Evolutionary conservation across 768 basidiomycete genomes (phyloP).

Genomic region (Boletus tomentosulus): DNA sequence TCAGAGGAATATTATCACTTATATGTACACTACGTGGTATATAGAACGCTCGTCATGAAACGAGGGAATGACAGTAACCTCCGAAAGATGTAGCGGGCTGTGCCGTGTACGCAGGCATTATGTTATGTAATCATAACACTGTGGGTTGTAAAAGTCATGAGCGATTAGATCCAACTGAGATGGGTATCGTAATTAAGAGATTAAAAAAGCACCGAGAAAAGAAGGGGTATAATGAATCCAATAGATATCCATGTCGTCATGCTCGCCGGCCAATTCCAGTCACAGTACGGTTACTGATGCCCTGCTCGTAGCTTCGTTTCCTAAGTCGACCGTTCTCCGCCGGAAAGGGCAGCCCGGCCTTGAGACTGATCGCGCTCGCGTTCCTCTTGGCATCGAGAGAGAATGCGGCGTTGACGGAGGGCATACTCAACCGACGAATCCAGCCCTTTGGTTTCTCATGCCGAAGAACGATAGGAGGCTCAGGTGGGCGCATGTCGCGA

Average conservation of each 20-base stretch:
- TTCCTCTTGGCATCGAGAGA: slow-evolving; percentile 55
- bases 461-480: slow-evolving; percentile 42
- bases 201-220: neutral
- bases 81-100: no score
- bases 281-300: slow-evolving; percentile 47
- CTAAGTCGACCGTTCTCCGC: slow-evolving; percentile 49
- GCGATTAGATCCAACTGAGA: neutral
- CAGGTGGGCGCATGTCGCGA: slow-evolving; percentile 39
- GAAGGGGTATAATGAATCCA: slow-evolving; percentile 4
- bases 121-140: no score
- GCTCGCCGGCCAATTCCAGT: slow-evolving; percentile 42
- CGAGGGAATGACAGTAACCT: no score
- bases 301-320: slow-evolving; percentile 32
- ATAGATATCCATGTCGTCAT: neutral
- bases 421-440: slow-evolving; percentile 78
- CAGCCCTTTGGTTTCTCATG: slow-evolving; percentile 63
- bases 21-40: no score
- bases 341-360: slow-evolving; percentile 26
- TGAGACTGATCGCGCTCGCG: slow-evolving; percentile 40
- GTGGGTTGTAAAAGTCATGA: neutral
- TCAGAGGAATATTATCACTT: no score
- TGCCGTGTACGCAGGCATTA: no score
- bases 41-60: no score
- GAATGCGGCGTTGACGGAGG: slow-evolving; percentile 57
- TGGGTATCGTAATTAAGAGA: neutral